Conservation (phyloP, 768 basidiomycete genomes). For the Russula abietina region DNA sequence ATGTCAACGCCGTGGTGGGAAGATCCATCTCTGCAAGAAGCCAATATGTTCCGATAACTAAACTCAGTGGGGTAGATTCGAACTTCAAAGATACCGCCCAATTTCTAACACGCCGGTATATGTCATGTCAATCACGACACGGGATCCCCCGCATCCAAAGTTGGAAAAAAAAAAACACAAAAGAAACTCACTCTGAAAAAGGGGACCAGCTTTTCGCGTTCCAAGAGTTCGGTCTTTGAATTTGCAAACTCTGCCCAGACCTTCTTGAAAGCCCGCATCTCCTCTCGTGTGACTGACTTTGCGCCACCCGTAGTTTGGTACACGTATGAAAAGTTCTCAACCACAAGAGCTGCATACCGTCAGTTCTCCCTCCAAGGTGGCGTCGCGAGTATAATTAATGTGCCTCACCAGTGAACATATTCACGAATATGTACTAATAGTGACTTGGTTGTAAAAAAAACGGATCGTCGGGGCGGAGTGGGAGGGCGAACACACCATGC, state of each 20-base stretch:
- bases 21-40: constrained; percentile 40
- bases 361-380: neutral
- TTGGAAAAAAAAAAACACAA: neutral
- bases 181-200: constrained; percentile 73
- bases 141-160: neutral
- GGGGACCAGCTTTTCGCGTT: constrained; percentile 58
- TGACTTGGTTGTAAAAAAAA: neutral
- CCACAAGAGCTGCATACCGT: constrained; percentile 62
- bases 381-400: no score
- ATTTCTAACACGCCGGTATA: constrained; percentile 46
- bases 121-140: neutral
- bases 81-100: constrained; percentile 85
- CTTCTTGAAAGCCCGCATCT: constrained; percentile 94
- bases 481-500: constrained; percentile 59
- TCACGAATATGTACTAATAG: constrained; percentile 87
- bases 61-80: constrained; percentile 73
- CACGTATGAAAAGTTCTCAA: constrained; percentile 93
- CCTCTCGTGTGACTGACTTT: constrained; percentile 76
- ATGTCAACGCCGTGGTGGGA: constrained; percentile 56
- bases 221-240: constrained; percentile 70
- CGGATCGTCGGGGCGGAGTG: neutral
- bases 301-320: constrained; percentile 83
- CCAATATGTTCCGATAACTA: constrained; percentile 54
- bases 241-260: constrained; percentile 85
- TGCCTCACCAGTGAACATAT: constrained; percentile 81